These are phyloP conservation scores for Aspergillus wentii DNA, from an alignment of 495 filamentous ascomycete genomes.

Conservation along the genomic window DNA sequence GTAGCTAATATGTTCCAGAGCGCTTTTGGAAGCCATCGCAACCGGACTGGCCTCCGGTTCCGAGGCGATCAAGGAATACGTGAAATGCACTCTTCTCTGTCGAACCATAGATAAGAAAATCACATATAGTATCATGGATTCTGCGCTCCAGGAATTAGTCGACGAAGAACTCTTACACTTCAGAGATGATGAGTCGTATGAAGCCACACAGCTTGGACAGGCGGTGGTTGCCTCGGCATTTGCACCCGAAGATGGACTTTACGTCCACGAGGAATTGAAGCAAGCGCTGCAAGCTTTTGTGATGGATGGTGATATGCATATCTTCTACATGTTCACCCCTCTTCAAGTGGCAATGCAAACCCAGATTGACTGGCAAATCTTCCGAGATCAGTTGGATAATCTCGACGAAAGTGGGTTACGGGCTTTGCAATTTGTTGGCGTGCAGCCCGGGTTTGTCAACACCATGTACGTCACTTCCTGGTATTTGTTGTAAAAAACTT, in stretches of 20 bases:
- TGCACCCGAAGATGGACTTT: conserved; percentile 72
- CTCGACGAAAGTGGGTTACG: conserved; percentile 69
- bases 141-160: conserved; percentile 48
- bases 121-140: conserved; percentile 49
- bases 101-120: conserved; percentile 52
- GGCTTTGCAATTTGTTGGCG: conserved; percentile 63
- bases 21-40: conserved; percentile 69
- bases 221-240: conserved; percentile 71
- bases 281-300: conserved; percentile 70
- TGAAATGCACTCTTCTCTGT: conserved; percentile 63
- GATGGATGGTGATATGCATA: conserved; percentile 81
- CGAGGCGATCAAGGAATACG: conserved; percentile 66
- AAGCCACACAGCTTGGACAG: conserved; percentile 61
- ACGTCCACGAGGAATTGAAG: conserved; percentile 65
- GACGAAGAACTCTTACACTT: conserved; percentile 26
- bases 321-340: conserved; percentile 78
- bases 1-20: conserved; percentile 36
- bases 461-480: conserved; percentile 51
- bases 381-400: conserved; percentile 63
- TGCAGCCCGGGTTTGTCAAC: conserved; percentile 67
- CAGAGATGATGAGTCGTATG: conserved; percentile 47
- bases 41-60: conserved; percentile 65
- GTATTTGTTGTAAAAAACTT: neutral
- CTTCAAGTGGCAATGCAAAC: conserved; percentile 44
- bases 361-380: conserved; percentile 67